phyloP scores from a whole-genome alignment of 2,329 filamentous ascomycete genomes.

The Pochonia chlamydosporia region DNA sequence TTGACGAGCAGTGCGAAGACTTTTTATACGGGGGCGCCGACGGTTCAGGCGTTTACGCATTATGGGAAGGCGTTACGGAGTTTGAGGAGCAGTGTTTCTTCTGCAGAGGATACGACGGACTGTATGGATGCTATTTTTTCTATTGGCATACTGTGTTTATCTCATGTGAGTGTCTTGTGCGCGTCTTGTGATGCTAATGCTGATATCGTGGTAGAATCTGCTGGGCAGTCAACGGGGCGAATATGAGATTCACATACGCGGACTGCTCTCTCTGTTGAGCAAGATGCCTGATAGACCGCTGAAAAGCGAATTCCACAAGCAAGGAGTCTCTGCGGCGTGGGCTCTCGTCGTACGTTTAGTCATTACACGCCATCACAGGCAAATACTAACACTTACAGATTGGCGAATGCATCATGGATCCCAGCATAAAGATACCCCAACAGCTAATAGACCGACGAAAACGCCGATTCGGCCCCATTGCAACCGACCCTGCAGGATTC shows the following conservation, averaged over 20 bases:
- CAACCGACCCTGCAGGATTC: not conserved
- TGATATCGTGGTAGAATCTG: not conserved
- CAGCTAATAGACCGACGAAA: not conserved
- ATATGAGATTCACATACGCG: slow-evolving; percentile 2
- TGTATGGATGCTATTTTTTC: not conserved
- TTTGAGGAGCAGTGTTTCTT: not conserved
- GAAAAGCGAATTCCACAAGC: not conserved
- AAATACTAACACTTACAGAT: not conserved
- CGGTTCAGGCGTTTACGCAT: not conserved
- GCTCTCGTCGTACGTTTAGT: not conserved
- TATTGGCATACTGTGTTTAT: not conserved
- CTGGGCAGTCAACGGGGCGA: not conserved
- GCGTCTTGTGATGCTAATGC: not conserved
- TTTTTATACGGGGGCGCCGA: not conserved
- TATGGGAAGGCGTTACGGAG: not conserved
- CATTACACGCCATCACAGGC: not conserved
- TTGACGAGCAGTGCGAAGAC: slow-evolving; percentile 1
- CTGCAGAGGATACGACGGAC: not conserved
- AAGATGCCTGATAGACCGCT: not conserved
- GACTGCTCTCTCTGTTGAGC: slow-evolving; percentile 1
- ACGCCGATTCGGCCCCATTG: slow-evolving; percentile 1
- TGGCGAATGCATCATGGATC: slow-evolving; percentile 6
- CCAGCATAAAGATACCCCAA: not conserved
- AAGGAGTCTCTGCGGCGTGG: not conserved
- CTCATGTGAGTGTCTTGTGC: not conserved